Percentiles rank a stretch among this genome's conserved stretches.
Conservation (phyloP, 805 yeast species). For the Nakazawaea wyomingensis region DNA sequence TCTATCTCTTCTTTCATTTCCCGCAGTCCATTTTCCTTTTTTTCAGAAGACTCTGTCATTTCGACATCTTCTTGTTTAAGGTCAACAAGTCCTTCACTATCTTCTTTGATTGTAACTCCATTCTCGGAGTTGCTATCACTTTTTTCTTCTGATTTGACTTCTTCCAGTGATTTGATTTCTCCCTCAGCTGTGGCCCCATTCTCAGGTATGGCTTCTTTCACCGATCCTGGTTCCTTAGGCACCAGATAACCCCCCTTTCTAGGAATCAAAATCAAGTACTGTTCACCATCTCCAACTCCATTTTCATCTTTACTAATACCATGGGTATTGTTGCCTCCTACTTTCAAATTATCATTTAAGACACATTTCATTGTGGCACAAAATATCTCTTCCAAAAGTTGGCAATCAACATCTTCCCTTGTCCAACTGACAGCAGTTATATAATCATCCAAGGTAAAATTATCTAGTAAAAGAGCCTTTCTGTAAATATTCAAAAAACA, state of each 20-base stretch:
- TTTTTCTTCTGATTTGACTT: no score
- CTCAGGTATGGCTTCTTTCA: no score
- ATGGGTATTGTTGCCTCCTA: conserved; percentile 19
- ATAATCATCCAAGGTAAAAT: conserved; percentile 77
- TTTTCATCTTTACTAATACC: conserved; percentile 18
- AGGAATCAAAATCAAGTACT: conserved; percentile 11
- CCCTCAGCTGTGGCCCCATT: no score
- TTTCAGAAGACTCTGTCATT: no score
- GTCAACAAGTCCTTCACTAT: no score
- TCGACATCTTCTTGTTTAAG: no score
- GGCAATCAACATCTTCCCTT: conserved; percentile 40
- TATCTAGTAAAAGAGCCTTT: conserved; percentile 57
- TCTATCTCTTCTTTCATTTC: no score
- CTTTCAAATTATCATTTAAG: conserved; percentile 39
- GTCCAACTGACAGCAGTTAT: conserved; percentile 51
- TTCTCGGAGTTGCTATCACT: no score
- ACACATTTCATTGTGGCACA: conserved; percentile 57
- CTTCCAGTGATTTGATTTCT: no score
- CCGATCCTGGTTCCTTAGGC: conserved; percentile 18
- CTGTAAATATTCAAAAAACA: conserved; percentile 67
- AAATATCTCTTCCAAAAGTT: conserved; percentile 59
- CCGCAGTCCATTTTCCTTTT: no score
- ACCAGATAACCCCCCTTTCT: conserved; percentile 17
- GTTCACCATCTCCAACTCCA: conserved; percentile 13
- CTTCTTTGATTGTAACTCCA: no score